Evolutionary conservation across 768 basidiomycete species (phyloP).

Genomic region (Boletellus emodensis): DNA sequence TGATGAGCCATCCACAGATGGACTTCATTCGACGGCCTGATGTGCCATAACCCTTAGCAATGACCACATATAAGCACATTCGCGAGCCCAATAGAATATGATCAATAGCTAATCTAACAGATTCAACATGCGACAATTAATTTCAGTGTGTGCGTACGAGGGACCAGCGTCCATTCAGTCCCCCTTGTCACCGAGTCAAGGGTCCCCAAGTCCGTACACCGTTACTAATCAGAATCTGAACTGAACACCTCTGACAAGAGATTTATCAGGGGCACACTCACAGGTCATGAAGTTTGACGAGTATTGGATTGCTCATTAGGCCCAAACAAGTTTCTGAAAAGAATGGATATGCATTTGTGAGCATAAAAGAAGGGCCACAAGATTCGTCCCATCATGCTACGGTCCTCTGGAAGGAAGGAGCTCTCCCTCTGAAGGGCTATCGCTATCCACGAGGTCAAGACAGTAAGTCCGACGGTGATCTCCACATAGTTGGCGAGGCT

Average conservation of each 20-base stretch:
- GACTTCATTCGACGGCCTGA: no score
- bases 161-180: background rate
- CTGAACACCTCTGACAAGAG: background rate
- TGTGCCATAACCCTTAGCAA: no score
- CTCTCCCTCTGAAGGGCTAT: constrained; percentile 44
- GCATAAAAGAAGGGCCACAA: constrained; percentile 21
- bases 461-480: constrained; percentile 45
- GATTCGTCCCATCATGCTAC: constrained; percentile 3
- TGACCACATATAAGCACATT: background rate
- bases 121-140: constrained; percentile 3
- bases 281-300: background rate
- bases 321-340: background rate
- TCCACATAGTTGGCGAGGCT: constrained; percentile 37
- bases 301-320: background rate
- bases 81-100: background rate
- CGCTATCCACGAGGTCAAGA: constrained; percentile 52
- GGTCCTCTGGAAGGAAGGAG: constrained; percentile 3
- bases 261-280: constrained; percentile 3
- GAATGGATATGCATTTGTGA: constrained; percentile 1
- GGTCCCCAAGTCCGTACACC: background rate
- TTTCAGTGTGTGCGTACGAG: background rate
- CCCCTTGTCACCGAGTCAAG: background rate
- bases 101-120: background rate
- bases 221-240: background rate
- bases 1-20: no score